Conservation (phyloP, 148 eudicot species). For the Cornus suecica region DNA sequence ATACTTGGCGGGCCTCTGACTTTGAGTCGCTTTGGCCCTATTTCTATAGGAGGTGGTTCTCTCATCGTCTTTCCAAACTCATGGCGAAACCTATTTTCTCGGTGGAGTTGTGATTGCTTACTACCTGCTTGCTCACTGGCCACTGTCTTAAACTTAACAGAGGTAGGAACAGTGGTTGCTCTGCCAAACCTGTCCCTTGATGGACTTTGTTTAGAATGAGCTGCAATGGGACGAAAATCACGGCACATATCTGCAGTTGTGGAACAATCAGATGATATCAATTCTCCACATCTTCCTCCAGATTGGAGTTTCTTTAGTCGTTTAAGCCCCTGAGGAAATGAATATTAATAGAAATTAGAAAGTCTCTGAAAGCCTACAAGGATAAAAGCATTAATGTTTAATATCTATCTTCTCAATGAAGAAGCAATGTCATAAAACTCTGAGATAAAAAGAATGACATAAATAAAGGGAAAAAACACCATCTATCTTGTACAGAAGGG, state of each 20-base stretch:
- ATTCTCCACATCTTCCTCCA: constrained; percentile 28
- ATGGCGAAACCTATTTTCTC: constrained; percentile 21
- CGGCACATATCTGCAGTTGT: constrained; percentile 10
- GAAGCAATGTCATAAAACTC: too few species aligned
- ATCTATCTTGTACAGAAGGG: background rate
- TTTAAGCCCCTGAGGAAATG: constrained; percentile 46
- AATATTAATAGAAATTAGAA: background rate
- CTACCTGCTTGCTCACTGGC: constrained; percentile 20
- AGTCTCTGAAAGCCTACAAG: background rate
- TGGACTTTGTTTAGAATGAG: constrained; percentile 19
- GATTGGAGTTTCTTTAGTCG: constrained; percentile 43
- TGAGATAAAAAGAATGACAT: too few species aligned
- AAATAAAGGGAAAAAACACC: background rate
- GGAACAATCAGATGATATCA: constrained; percentile 13
- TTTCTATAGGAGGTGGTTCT: constrained; percentile 39
- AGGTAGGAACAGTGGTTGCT: constrained; percentile 33
- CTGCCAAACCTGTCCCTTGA: constrained; percentile 25
- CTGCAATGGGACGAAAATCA: background rate
- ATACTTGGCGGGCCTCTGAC: constrained; percentile 60
- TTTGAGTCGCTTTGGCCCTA: constrained; percentile 59
- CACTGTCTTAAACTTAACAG: constrained; percentile 42
- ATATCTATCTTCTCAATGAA: background rate
- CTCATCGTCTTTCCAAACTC: constrained; percentile 25
- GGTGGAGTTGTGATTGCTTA: constrained; percentile 8
- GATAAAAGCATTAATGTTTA: background rate